These are phyloP conservation scores for Verruconis gallopava DNA, from an alignment of 2,329 filamentous ascomycete species.

Conservation along the genomic window DNA sequence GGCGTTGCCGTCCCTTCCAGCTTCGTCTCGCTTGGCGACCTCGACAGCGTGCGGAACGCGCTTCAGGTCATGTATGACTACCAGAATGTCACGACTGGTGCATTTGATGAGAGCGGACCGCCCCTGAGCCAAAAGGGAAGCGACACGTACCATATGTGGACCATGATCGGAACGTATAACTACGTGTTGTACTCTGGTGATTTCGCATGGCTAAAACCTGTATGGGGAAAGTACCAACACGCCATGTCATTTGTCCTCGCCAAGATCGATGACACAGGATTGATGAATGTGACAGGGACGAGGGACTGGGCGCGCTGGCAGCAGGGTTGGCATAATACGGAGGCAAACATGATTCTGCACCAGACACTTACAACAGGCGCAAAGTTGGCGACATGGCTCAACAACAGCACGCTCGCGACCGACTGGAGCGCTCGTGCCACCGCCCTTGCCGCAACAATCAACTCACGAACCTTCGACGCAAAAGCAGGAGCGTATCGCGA, in stretches of 20 bases:
- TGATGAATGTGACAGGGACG: slow-evolving; percentile 36
- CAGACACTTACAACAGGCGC: slow-evolving; percentile 21
- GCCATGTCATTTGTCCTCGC: slow-evolving; percentile 35
- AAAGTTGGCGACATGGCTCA: slow-evolving; percentile 18
- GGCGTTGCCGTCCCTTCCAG: slow-evolving; percentile 34
- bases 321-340: slow-evolving; percentile 37
- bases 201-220: slow-evolving; percentile 30
- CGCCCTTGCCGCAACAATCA: slow-evolving; percentile 17
- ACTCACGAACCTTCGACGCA: slow-evolving; percentile 17
- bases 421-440: slow-evolving; percentile 14
- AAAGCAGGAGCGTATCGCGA: slow-evolving; percentile 24
- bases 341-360: slow-evolving; percentile 42
- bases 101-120: slow-evolving; percentile 28
- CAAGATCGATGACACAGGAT: slow-evolving; percentile 32
- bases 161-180: slow-evolving; percentile 45
- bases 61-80: slow-evolving; percentile 35
- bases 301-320: slow-evolving; percentile 40
- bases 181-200: slow-evolving; percentile 45
- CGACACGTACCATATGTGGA: slow-evolving; percentile 34
- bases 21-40: slow-evolving; percentile 30
- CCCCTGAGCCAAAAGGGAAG: slow-evolving; percentile 24
- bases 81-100: slow-evolving; percentile 25
- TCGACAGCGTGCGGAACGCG: slow-evolving; percentile 35
- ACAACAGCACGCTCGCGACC: slow-evolving; percentile 16
- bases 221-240: slow-evolving; percentile 36